Evolutionary conservation across 805 yeast species (phyloP), one percentile per base, ranked within the genome.

Genomic region (Yarrowia sp.): DNA sequence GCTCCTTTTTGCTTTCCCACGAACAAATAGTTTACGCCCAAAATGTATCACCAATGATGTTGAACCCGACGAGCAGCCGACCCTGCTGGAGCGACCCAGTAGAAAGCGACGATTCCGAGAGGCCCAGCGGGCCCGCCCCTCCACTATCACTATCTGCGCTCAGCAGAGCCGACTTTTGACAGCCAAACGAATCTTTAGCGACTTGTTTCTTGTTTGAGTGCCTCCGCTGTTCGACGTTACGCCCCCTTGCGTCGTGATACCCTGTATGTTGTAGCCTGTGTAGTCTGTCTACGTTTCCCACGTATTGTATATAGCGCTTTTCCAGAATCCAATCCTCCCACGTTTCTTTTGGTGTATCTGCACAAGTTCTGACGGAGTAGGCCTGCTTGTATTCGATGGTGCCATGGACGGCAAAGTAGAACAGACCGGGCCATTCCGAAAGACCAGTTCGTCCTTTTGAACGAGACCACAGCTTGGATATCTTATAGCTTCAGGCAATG

Each of bases 51-150:
- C 58, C 58, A 47, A 47, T 47, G 38, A 47, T 47, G 31, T 47
- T 19, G n/a, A 27, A 19, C 36, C 35, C 55, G 36, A 47, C 55
- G 55, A 47, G 42, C 42, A 51, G 58, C 58, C 58, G 58, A 51
- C 58, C 41, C 58, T 51, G 58, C 58, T 51, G 58, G 58, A 51
- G 41, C 58, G 58, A 18, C 58, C 58, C 58, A 51, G 58, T 35
- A 51, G 58, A 35, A 18, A n/a, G n/a, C n/a, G n/a, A n/a, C n/a
- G n/a, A n/a, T n/a, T n/a, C n/a, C n/a, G n/a, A n/a, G n/a, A n/a
- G n/a, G n/a, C n/a, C n/a, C n/a, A n/a, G n/a, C n/a, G n/a, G n/a
- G n/a, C n/a, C 29, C 16, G 25, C 42, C 27, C 44, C 29, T 22
- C n/a, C n/a, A n/a, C n/a, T n/a, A n/a, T n/a, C n/a, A n/a, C n/a